Evolutionary conservation across 2,329 filamentous ascomycete genomes (phyloP).

Genomic region (Penicillium hesseltinei): DNA sequence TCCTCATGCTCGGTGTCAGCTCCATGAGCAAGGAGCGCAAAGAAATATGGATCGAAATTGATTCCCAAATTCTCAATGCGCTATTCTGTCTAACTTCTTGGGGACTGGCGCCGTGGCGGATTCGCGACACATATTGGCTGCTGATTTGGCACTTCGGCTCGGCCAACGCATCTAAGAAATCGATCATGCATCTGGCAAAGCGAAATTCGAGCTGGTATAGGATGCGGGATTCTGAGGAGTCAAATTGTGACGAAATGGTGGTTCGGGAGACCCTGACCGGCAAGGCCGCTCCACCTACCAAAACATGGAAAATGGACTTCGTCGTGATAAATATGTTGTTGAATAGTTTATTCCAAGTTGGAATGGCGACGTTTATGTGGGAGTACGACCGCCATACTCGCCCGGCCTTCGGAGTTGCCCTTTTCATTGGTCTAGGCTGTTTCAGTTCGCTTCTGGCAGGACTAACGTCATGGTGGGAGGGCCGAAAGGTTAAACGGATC

Average conservation of each 20-base stretch:
- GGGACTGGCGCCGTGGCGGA: neutral
- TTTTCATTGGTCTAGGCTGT: neutral
- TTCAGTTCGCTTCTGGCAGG: neutral
- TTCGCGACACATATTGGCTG: conserved; percentile 1
- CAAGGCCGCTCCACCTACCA: neutral
- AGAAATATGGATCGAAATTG: conserved; percentile 4
- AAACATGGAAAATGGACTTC: neutral
- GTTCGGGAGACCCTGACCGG: neutral
- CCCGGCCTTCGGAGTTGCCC: neutral
- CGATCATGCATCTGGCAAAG: neutral
- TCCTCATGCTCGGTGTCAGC: neutral
- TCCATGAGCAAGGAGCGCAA: neutral
- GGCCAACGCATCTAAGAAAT: neutral
- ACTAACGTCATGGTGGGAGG: neutral
- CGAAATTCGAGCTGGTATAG: neutral
- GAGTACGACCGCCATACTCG: neutral
- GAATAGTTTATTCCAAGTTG: neutral
- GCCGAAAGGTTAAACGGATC: neutral
- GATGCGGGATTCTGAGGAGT: neutral
- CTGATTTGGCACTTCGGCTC: neutral
- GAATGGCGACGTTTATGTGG: neutral
- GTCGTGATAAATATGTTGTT: neutral
- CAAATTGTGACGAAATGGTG: neutral
- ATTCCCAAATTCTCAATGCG: neutral
- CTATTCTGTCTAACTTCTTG: neutral